Conservation (phyloP, 164 flowering plant genomes). For the Sedum album region DNA sequence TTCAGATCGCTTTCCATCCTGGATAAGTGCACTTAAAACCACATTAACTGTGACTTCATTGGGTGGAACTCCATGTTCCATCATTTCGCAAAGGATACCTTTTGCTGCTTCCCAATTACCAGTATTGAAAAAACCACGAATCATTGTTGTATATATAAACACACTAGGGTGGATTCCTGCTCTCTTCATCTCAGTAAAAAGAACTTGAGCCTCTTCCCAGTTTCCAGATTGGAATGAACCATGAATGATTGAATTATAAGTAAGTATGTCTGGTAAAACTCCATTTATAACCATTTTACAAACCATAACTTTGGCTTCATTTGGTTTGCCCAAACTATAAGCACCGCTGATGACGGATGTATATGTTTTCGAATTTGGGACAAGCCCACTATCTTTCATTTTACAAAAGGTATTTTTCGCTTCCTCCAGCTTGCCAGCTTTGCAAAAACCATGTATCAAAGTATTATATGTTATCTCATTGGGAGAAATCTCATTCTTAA, state of each 20-base stretch:
- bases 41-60: conserved; percentile 6
- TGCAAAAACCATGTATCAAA: conserved; percentile 2
- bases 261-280: background rate
- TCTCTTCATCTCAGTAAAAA: background rate
- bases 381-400: conserved; percentile 7
- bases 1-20: background rate
- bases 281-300: conserved; percentile 11
- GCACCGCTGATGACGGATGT: conserved; percentile 10
- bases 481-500: conserved; percentile 1
- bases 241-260: conserved; percentile 9
- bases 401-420: conserved; percentile 8
- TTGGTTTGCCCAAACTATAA: conserved; percentile 8
- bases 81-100: conserved; percentile 6
- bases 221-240: background rate
- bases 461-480: conserved; percentile 5
- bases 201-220: background rate
- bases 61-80: conserved; percentile 3
- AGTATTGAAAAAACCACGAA: conserved; percentile 1
- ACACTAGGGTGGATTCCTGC: conserved; percentile 1
- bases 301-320: conserved; percentile 10
- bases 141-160: background rate
- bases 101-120: background rate
- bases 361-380: conserved; percentile 9
- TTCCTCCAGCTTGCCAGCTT: conserved; percentile 5
- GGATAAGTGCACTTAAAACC: background rate